These are phyloP conservation scores for Oemleria cerasiformis DNA, from an alignment of 306 rosid species.

Conservation along the genomic window DNA sequence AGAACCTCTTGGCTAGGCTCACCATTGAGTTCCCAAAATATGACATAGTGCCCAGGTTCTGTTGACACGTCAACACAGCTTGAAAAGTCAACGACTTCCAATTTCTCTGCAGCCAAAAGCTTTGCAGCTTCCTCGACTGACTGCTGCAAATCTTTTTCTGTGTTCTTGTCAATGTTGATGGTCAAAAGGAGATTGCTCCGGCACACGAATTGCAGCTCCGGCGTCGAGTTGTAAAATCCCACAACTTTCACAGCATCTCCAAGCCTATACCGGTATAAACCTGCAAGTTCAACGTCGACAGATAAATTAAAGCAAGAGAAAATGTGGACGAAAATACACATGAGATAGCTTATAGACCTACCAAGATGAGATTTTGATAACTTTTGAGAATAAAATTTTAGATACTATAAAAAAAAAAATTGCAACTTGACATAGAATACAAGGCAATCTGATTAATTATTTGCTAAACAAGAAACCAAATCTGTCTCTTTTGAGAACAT, in stretches of 20 bases:
- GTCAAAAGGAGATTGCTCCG: constrained; percentile 64
- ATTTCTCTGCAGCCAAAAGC: constrained; percentile 53
- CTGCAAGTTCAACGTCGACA: constrained; percentile 31
- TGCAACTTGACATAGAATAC: constrained; percentile 6
- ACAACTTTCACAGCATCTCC: constrained; percentile 82
- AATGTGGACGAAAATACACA: background rate
- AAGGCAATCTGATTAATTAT: background rate
- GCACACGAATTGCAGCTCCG: constrained; percentile 65
- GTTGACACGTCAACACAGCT: constrained; percentile 58
- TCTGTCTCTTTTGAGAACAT: background rate
- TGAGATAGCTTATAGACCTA: background rate
- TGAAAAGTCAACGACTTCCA: constrained; percentile 76
- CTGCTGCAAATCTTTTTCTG: constrained; percentile 69
- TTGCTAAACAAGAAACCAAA: background rate
- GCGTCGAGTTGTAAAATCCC: constrained; percentile 79
- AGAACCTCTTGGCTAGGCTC: constrained; percentile 61
- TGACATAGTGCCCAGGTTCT: constrained; percentile 84
- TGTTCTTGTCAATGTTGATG: constrained; percentile 85
- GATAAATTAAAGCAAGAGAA: background rate
- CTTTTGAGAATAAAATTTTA: background rate
- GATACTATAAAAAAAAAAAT: background rate
- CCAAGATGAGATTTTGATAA: constrained; percentile 6
- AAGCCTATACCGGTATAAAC: constrained; percentile 71
- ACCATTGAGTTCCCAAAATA: constrained; percentile 78
- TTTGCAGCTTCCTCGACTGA: constrained; percentile 66